Percentiles rank a stretch among this genome's conserved stretches.
Conservation (phyloP, 2,329 filamentous ascomycete genomes). For the Aspergillus bombycis region DNA sequence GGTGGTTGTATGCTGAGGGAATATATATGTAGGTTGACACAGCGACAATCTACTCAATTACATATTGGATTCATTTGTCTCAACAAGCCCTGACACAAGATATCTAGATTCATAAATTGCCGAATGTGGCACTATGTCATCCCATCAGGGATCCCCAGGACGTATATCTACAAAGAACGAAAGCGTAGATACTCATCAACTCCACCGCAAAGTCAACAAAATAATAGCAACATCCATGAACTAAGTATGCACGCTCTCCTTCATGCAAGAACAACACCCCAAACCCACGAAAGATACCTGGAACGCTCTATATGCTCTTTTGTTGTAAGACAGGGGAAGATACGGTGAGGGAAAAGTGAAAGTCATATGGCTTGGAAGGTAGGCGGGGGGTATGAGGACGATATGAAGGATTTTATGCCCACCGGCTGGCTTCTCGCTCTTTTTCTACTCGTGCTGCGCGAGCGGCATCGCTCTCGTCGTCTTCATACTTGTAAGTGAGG, state of each 20-base stretch:
- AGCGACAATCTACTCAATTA: neutral
- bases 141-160: neutral
- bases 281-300: neutral
- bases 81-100: neutral
- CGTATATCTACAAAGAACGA: slow-evolving; percentile 6
- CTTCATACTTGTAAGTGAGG: slow-evolving; percentile 54
- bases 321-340: neutral
- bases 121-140: neutral
- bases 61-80: neutral
- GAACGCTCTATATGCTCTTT: slow-evolving; percentile 7
- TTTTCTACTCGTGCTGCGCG: slow-evolving; percentile 41
- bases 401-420: slow-evolving; percentile 20
- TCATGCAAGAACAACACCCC: slow-evolving; percentile 1
- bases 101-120: neutral
- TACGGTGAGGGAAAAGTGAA: neutral
- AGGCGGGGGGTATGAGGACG: neutral
- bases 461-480: slow-evolving; percentile 44
- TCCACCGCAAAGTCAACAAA: neutral
- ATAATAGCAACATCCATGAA: neutral
- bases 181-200: slow-evolving; percentile 3
- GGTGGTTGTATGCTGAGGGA: neutral
- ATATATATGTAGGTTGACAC: neutral
- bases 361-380: neutral
- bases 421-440: slow-evolving; percentile 43
- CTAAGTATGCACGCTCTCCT: neutral